A percentile compares a stretch with the other conserved stretches of the same genome.
Evolutionary conservation across 805 yeast species (phyloP).

Genomic region (Ogataea neopini): DNA sequence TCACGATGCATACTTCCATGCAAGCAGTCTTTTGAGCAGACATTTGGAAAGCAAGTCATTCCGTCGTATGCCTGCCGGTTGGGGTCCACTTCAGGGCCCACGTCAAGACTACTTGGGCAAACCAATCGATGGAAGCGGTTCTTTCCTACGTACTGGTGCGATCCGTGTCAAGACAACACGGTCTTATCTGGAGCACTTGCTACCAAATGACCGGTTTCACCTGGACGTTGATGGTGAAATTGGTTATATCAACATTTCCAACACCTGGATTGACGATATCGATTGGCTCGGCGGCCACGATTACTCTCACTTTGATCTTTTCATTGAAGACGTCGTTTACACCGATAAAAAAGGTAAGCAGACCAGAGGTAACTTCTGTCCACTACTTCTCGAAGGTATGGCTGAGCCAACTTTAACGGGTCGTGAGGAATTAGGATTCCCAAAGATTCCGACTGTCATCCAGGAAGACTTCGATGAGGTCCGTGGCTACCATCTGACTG

Average conservation of each 20-base stretch:
- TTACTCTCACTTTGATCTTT: slow-evolving; percentile 14
- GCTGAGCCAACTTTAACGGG: slow-evolving; percentile 14
- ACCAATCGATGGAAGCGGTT: slow-evolving; percentile 10
- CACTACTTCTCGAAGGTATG: slow-evolving; percentile 12
- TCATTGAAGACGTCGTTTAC: slow-evolving; percentile 13
- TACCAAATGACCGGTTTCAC: slow-evolving; percentile 12
- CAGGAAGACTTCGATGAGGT: slow-evolving; percentile 9
- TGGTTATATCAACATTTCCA: slow-evolving; percentile 7
- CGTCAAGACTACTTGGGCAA: slow-evolving; percentile 14
- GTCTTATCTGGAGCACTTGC: slow-evolving; percentile 11
- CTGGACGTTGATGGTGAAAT: slow-evolving; percentile 12
- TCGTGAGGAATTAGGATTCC: slow-evolving; percentile 13
- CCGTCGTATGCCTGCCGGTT: slow-evolving; percentile 12
- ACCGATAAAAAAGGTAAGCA: slow-evolving; percentile 10
- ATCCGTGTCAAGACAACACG: slow-evolving; percentile 10
- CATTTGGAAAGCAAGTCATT: slow-evolving; percentile 11
- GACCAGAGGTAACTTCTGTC: slow-evolving; percentile 10
- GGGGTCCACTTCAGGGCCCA: slow-evolving; percentile 13
- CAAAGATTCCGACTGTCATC: slow-evolving; percentile 11
- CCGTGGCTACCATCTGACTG: slow-evolving; percentile 11
- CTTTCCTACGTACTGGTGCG: slow-evolving; percentile 11
- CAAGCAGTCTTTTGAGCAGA: slow-evolving; percentile 8
- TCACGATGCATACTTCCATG: slow-evolving; percentile 14
- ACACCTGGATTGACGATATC: slow-evolving; percentile 15
- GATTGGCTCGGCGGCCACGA: slow-evolving; percentile 17